Evolutionary conservation across 2,329 filamentous ascomycete genomes (phyloP), one percentile per base, ranked within the genome.

Genomic region (Talaromyces sp.): DNA sequence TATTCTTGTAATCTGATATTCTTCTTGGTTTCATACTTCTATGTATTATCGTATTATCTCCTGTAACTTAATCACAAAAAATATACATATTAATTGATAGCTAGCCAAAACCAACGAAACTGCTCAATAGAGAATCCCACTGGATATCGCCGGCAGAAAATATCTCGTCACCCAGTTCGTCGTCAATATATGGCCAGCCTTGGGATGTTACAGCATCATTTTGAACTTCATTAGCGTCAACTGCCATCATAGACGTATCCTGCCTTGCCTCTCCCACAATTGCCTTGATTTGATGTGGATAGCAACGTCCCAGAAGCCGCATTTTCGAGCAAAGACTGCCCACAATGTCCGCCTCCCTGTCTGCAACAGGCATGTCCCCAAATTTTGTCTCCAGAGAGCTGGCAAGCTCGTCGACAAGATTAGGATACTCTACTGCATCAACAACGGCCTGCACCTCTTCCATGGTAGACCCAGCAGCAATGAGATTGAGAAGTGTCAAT

Each of bases 311-410:
- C 14, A 67, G 56, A 11, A 66, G 60, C 14, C 66, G 58, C 64
- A 66, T 65, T 54, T 67, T 67, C n/a, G 60, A 63, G 56, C 63
- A 67, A 21, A 67, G 38, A 19, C 66, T 67, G 2, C 66, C 66
- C 50, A 65, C 56, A 38, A 67, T 43, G 29, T 67, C 65, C 38
- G 43, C 43, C 55, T 67, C 65, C 55, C 57, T 67, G 11, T 65
- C 65, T 53, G 51, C 54, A 50, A 52, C 46, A 35, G 64, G 61
- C 62, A 67, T 59, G 41, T 58, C 60, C 43, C 58, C 46, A 10
- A 67, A 49, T 46, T 46, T 61, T 1, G 56, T 59, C 11, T 67
- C 65, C 26, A 67, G 35, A n/a, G 46, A 31, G 21, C 52, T 58
- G 19, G 63, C 59, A 49, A 65, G 62, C 26, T 64, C 59, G 26